Base-by-base conservation (phyloP, 2,329 filamentous ascomycete species). In the Phialocephala subalpina region DNA sequence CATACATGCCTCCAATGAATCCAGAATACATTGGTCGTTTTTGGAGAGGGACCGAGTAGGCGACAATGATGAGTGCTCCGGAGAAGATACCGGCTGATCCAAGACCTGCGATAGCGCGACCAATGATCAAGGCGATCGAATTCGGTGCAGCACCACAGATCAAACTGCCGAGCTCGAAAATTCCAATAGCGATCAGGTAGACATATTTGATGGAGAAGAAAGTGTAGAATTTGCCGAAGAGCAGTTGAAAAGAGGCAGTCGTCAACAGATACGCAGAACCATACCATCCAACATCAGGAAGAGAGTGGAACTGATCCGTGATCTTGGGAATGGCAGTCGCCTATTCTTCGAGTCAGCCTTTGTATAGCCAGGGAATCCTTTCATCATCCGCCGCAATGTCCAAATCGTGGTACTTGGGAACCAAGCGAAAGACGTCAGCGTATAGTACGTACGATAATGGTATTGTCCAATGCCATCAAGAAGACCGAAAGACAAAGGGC, bases 251-350 rank as follows among this genome's bases (percentile, higher is more conserved):
- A 9, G 71, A 79, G 68, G 74, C 78, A 55, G 72, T 77, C 1
- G 78, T 78, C 40, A 81, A 70, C 56, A 80, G 69, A 60, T 80
- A 80, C 33, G 78, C 77, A 62, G 75, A 77, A 1, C 79, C 80
- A 63, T 83, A 82, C 81, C 82, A 83, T 52, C 80, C 81, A 22
- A 83, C 78, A 67, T 83, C 81, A 18, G 77, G 73, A 1, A 82
- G 73, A 49, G 78, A 76, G 40, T 80, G 75, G 70, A 80, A 78
- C 16, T 78, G 71, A 69, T 78, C 74, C 0, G 78, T 79, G 60
- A 80, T 79, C 59, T 78, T 77, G 2, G 78, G 78, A 53, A 80
- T 79, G 18, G 78, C 78, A 6, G 78, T 79, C 3, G 78, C 76
- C 64, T 66, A 56, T 36, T 36, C 14, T 27, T 22, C 4, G 25